A percentile compares a stretch with the other conserved stretches of the same genome.
These are phyloP conservation scores for Beta macrorhiza DNA, from an alignment of 179 eudicot species.

Conservation along the genomic window DNA sequence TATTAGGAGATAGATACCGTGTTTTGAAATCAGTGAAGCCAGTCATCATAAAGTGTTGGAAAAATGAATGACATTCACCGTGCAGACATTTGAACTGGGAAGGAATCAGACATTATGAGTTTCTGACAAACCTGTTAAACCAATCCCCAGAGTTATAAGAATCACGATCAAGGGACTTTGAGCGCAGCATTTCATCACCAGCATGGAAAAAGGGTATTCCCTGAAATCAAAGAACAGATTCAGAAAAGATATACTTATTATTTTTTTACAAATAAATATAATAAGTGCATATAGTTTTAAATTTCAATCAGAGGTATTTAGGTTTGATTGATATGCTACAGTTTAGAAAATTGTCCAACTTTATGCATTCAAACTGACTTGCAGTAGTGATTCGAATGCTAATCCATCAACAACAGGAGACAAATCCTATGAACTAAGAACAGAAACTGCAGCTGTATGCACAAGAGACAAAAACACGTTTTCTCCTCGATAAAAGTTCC, in stretches of 20 bases:
- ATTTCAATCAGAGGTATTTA: neutral
- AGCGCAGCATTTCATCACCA: slow-evolving; percentile 96
- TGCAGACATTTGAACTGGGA: slow-evolving; percentile 1
- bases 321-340: neutral
- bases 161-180: slow-evolving; percentile 97
- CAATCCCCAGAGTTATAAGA: slow-evolving; percentile 99
- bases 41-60: neutral
- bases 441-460: too few relatives aligned
- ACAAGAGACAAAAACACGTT: too few relatives aligned
- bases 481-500: too few relatives aligned
- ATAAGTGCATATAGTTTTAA: neutral
- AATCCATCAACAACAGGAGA: too few relatives aligned
- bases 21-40: neutral
- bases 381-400: too few relatives aligned
- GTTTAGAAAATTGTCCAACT: too few relatives aligned
- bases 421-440: too few relatives aligned
- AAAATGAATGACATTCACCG: neutral
- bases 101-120: neutral
- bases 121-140: slow-evolving; percentile 73
- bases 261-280: neutral
- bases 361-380: too few relatives aligned
- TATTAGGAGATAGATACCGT: neutral
- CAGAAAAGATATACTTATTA: neutral
- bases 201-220: slow-evolving; percentile 96
- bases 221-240: slow-evolving; percentile 30